A percentile compares a stretch with the other conserved stretches of the same genome.
Conservation (phyloP, 2,329 filamentous ascomycete species). For the Fusarium irregulare region DNA sequence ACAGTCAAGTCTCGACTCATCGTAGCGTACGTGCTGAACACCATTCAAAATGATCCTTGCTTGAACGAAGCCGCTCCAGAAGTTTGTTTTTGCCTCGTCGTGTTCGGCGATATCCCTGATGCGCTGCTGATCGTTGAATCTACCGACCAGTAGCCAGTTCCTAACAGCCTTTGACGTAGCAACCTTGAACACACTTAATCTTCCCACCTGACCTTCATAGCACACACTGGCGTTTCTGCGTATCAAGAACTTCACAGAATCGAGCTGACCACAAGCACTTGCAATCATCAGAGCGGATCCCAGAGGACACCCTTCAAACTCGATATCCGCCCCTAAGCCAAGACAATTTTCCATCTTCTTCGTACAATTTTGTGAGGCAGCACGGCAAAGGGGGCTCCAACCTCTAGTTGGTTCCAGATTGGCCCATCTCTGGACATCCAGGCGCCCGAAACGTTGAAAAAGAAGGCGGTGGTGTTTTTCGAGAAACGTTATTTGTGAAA, state of each 20-base stretch:
- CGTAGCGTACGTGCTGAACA: neutral
- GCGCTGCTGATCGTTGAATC: neutral
- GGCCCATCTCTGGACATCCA: accelerated
- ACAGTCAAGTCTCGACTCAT: neutral
- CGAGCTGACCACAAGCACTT: neutral
- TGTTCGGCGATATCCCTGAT: neutral
- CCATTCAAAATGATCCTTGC: neutral
- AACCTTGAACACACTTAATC: neutral
- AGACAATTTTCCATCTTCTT: neutral
- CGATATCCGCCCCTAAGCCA: neutral
- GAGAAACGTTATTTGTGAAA: neutral
- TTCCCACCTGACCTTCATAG: accelerated
- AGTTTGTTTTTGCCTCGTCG: neutral
- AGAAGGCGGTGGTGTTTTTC: accelerated
- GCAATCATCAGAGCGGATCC: neutral
- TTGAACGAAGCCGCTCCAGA: neutral
- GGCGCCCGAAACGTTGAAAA: neutral
- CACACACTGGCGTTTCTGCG: neutral
- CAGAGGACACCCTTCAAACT: neutral
- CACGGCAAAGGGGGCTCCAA: neutral
- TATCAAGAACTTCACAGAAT: accelerated
- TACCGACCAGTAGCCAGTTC: neutral
- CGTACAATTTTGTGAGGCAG: neutral
- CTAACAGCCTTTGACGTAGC: accelerated
- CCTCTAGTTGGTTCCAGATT: neutral